Conservation (phyloP, 2,329 filamentous ascomycete species). For the Cordyceps militaris region DNA sequence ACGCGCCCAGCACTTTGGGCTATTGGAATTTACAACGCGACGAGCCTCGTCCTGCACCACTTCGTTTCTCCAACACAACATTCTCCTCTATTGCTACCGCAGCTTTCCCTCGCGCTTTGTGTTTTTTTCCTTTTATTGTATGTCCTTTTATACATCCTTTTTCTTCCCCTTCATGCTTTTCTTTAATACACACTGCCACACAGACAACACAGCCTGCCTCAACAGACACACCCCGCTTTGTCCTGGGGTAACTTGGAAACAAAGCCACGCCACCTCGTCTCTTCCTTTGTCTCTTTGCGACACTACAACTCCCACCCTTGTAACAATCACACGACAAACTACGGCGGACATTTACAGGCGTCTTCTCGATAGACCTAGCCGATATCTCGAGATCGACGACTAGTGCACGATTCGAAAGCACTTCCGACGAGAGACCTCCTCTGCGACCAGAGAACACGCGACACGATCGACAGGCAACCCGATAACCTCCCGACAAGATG, state of each 20-base stretch:
- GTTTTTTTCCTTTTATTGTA: background rate
- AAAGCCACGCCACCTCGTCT: background rate
- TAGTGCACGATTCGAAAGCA: background rate
- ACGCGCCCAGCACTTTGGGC: background rate
- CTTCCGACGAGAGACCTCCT: background rate
- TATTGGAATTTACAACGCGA: background rate
- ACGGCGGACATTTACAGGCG: background rate
- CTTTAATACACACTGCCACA: background rate
- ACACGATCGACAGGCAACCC: background rate
- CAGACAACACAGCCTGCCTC: background rate
- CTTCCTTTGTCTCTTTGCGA: background rate
- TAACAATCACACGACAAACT: background rate
- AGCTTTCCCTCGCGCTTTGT: background rate
- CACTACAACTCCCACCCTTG: background rate
- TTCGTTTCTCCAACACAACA: background rate
- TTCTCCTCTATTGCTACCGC: background rate
- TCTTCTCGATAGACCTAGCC: background rate
- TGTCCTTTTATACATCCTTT: background rate
- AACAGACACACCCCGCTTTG: slow-evolving; percentile 1
- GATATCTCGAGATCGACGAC: background rate
- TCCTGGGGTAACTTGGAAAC: background rate
- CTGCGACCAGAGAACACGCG: background rate
- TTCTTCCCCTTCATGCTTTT: background rate
- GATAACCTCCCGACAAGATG: slow-evolving; percentile 43
- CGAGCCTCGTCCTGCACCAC: background rate